Evolutionary conservation across 2,329 filamentous ascomycete genomes (phyloP).

Genomic region (Calonectria multiphialidica): DNA sequence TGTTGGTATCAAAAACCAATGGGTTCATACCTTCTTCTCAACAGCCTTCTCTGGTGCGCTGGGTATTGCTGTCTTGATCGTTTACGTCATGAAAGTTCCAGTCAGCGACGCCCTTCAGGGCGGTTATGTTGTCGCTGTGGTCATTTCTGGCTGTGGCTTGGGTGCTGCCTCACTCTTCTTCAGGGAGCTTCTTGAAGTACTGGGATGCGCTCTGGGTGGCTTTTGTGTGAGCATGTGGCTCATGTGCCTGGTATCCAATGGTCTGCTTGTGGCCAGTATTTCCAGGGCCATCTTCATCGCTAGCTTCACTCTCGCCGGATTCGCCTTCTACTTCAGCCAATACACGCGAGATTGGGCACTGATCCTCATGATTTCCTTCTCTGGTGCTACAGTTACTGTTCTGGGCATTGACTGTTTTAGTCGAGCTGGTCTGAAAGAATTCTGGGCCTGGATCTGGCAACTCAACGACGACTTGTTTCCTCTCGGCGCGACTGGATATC

Average conservation of each 20-base stretch:
- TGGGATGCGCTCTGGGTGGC: conserved; percentile 90
- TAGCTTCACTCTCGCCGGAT: conserved; percentile 75
- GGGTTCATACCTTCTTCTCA: conserved; percentile 85
- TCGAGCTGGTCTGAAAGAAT: conserved; percentile 91
- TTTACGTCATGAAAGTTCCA: conserved; percentile 89
- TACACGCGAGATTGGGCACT: conserved; percentile 83
- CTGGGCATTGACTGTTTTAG: conserved; percentile 93
- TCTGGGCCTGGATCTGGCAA: conserved; percentile 93
- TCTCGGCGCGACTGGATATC: conserved; percentile 80
- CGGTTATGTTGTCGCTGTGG: conserved; percentile 84
- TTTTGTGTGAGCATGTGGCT: conserved; percentile 94
- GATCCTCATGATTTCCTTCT: conserved; percentile 82
- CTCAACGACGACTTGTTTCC: conserved; percentile 87
- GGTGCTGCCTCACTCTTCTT: conserved; percentile 84
- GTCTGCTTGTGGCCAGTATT: conserved; percentile 72
- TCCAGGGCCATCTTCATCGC: conserved; percentile 82
- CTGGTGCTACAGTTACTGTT: conserved; percentile 82
- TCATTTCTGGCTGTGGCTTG: conserved; percentile 79
- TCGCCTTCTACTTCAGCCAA: conserved; percentile 82
- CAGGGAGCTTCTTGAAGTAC: conserved; percentile 81
- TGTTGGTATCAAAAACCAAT: conserved; percentile 85
- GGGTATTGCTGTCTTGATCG: conserved; percentile 82
- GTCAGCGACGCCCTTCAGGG: conserved; percentile 83
- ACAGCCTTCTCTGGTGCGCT: conserved; percentile 79
- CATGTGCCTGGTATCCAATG: conserved; percentile 80